These are phyloP conservation scores for Echium plantagineum DNA, from an alignment of 257 asterid genomes.

Conservation along the genomic window DNA sequence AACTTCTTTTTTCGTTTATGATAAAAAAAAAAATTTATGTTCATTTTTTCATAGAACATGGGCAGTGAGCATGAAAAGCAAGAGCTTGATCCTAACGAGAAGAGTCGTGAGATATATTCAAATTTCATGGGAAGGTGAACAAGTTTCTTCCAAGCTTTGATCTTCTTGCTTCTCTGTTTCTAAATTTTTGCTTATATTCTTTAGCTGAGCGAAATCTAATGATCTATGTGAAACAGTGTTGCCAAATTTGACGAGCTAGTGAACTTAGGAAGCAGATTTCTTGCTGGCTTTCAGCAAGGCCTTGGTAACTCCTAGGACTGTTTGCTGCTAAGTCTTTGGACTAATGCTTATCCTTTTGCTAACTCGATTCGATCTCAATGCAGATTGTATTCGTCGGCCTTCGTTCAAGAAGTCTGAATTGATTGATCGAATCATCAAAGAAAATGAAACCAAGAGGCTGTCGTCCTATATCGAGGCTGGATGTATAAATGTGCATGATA, in stretches of 20 bases:
- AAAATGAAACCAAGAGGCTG: conserved; percentile 48
- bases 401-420: conserved; percentile 32
- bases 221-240: conserved; percentile 21
- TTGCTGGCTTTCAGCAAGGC: conserved; percentile 57
- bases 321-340: conserved; percentile 2
- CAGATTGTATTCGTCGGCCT: conserved; percentile 45
- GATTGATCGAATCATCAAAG: conserved; percentile 37
- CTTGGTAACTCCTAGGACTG: conserved; percentile 34
- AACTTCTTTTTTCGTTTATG: too few relatives aligned
- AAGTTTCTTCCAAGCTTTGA: not conserved
- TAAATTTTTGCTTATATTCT: too few relatives aligned
- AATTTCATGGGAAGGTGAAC: not conserved
- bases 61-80: not conserved
- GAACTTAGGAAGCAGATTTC: conserved; percentile 37
- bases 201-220: not conserved
- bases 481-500: conserved; percentile 35
- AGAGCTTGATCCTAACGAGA: not conserved
- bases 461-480: conserved; percentile 57
- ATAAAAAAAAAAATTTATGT: too few relatives aligned
- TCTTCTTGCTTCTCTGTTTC: not conserved
- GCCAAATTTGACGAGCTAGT: conserved; percentile 52
- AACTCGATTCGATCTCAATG: not conserved
- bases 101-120: not conserved
- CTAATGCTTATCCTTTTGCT: not conserved
- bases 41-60: too few relatives aligned